Conservation (phyloP, 2,329 filamentous ascomycete genomes). For the Setomelanomma holmii region DNA sequence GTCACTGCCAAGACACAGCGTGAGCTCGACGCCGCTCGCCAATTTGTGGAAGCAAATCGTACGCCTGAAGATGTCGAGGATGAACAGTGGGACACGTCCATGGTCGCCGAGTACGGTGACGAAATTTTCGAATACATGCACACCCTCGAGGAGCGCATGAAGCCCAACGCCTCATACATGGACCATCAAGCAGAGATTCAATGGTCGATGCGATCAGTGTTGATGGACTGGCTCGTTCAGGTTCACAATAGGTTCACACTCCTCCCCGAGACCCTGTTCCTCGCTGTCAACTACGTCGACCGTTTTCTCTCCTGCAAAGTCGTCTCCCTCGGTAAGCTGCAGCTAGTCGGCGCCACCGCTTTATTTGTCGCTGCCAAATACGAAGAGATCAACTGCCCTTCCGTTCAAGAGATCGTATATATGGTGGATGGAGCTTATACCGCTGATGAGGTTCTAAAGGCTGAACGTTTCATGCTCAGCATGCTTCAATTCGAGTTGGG, state of each 20-base stretch:
- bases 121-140: constrained; percentile 96
- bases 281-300: constrained; percentile 96
- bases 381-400: constrained; percentile 98
- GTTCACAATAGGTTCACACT: constrained; percentile 92
- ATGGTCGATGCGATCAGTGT: constrained; percentile 96
- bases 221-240: constrained; percentile 98
- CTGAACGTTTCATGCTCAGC: constrained; percentile 96
- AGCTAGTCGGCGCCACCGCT: constrained; percentile 94
- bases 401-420: constrained; percentile 92
- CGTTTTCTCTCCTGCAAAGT: constrained; percentile 94
- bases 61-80: constrained; percentile 82
- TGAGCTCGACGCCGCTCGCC: constrained; percentile 74
- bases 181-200: constrained; percentile 95
- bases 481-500: constrained; percentile 96
- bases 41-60: constrained; percentile 70
- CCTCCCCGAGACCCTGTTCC: constrained; percentile 91
- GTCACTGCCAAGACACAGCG: constrained; percentile 71
- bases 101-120: constrained; percentile 96
- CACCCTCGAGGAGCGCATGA: constrained; percentile 84
- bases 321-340: constrained; percentile 91
- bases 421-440: constrained; percentile 96
- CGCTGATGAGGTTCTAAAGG: constrained; percentile 91
- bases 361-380: constrained; percentile 97
- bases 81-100: constrained; percentile 90
- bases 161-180: constrained; percentile 95